A percentile compares a stretch with the other conserved stretches of the same genome.
phyloP scores from a whole-genome alignment of 805 yeast genomes.

The Lachancea cidri region DNA sequence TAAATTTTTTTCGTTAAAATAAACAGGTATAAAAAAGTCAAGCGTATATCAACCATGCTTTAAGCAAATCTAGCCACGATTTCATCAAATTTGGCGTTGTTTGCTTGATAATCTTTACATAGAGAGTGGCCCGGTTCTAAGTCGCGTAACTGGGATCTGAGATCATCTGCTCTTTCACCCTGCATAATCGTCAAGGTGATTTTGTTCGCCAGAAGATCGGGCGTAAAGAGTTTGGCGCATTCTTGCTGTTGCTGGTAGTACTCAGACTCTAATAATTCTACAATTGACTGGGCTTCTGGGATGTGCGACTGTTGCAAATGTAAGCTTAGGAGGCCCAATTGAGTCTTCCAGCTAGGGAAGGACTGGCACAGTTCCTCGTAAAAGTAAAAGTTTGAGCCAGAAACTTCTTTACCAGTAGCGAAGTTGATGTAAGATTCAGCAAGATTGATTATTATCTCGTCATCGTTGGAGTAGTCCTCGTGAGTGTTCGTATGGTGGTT shows the following conservation, averaged over 20 bases:
- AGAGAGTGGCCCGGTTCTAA: constrained; percentile 54
- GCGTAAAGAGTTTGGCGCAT: constrained; percentile 30
- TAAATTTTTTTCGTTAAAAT: neutral
- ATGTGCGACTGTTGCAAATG: constrained; percentile 74
- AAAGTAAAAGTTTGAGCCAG: constrained; percentile 48
- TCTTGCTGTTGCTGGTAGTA: constrained; percentile 34
- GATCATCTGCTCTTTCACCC: constrained; percentile 39
- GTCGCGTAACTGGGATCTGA: constrained; percentile 42
- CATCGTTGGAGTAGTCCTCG: constrained; percentile 48
- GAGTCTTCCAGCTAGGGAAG: constrained; percentile 44
- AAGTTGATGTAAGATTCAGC: constrained; percentile 69
- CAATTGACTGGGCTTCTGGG: constrained; percentile 74
- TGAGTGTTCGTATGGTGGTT: constrained; percentile 41
- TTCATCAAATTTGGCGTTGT: constrained; percentile 60
- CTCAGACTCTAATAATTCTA: constrained; percentile 44
- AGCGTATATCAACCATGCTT: neutral
- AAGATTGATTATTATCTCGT: constrained; percentile 69
- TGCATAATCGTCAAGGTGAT: constrained; percentile 57
- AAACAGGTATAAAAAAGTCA: too few relatives aligned
- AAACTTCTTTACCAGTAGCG: constrained; percentile 36
- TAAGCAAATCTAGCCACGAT: constrained; percentile 55
- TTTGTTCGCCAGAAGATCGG: constrained; percentile 57
- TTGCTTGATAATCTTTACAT: constrained; percentile 53
- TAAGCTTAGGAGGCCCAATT: constrained; percentile 62
- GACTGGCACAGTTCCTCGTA: constrained; percentile 73